These are phyloP conservation scores for Tremella yokohamensis DNA, from an alignment of 768 basidiomycete species.

Conservation along the genomic window DNA sequence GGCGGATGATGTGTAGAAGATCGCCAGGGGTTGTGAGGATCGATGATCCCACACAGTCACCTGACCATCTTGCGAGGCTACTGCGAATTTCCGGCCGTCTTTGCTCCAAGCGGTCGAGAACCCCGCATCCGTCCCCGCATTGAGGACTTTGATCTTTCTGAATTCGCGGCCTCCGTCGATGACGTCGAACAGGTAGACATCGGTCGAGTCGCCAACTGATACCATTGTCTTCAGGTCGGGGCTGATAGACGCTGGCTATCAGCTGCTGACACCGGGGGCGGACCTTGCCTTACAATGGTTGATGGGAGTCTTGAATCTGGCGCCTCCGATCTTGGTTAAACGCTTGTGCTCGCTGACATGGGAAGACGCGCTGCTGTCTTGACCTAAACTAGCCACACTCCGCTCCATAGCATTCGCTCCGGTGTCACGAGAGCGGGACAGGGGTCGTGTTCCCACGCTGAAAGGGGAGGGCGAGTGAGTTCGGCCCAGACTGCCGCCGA, in stretches of 20 bases:
- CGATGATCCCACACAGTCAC: conserved; percentile 51
- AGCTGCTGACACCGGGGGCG: not conserved
- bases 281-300: conserved; percentile 45
- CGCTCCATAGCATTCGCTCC: no score
- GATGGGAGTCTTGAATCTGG: conserved; percentile 39
- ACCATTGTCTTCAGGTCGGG: conserved; percentile 82
- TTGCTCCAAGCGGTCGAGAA: conserved; percentile 50
- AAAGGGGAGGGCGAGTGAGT: no score
- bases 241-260: conserved; percentile 70
- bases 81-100: conserved; percentile 50
- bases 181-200: conserved; percentile 76
- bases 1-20: conserved; percentile 35
- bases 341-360: conserved; percentile 13
- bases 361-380: not conserved
- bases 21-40: conserved; percentile 46
- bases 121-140: conserved; percentile 45
- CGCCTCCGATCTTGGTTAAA: conserved; percentile 40
- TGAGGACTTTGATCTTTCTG: conserved; percentile 64
- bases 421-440: no score
- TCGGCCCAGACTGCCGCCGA: conserved; percentile 4
- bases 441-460: no score
- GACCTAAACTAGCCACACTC: no score
- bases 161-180: conserved; percentile 62
- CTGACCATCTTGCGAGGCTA: conserved; percentile 50
- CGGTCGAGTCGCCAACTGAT: conserved; percentile 84